Base-by-base conservation (phyloP, 169 alveolate species). In the Cryptosporidium felis region DNA sequence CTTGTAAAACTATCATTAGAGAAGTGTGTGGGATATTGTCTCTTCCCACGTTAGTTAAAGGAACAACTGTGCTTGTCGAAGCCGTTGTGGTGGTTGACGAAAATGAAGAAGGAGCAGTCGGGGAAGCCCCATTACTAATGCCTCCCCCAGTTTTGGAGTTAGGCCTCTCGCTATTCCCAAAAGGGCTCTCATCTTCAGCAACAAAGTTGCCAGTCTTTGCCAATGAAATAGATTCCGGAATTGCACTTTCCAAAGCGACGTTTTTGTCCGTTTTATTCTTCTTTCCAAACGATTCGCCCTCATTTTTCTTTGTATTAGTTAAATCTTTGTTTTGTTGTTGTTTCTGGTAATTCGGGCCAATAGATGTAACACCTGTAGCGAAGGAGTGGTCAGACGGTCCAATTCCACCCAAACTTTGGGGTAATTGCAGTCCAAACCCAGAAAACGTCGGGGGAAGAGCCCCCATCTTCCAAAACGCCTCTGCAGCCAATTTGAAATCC, bases 401-500 rank as follows among this genome's bases (percentile, higher is more conserved):
- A 9, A 28, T 28, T 26, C 63, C 63, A 56, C 32, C 32, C 3
- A 65, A 9, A 28, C 32, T 45, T 14, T 49, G 59, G 21, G 46
- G 62, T 23, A 34, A 14, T 18, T 45, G 46, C 5, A 21, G 59
- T 9, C 62, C 62, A 3, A 45, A 44, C 9, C 49, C 36, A n/a
- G 62, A 32, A 32, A 65, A 65, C 0, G 46, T 8, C 10, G 85
- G 85, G 21, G 85, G 85, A 21, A 74, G 30, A 14, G 56, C 67
- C 14, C 85, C 85, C 65, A 49, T 74, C 34, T 49, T 38, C 85
- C 85, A 74, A 58, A 21, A 74, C n/a, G 85, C 65, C 10, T 74
- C 85, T 18, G 60, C 85, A 36, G 85, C 85, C 26, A 74, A 21
- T 44, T 74, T 74, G 58, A 74, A 74, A 16, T 74, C 67, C 23